A percentile compares a stretch with the other conserved stretches of the same genome.
These are phyloP conservation scores for Moringa oleifera DNA, from an alignment of 345 rosid genomes.

Conservation along the genomic window DNA sequence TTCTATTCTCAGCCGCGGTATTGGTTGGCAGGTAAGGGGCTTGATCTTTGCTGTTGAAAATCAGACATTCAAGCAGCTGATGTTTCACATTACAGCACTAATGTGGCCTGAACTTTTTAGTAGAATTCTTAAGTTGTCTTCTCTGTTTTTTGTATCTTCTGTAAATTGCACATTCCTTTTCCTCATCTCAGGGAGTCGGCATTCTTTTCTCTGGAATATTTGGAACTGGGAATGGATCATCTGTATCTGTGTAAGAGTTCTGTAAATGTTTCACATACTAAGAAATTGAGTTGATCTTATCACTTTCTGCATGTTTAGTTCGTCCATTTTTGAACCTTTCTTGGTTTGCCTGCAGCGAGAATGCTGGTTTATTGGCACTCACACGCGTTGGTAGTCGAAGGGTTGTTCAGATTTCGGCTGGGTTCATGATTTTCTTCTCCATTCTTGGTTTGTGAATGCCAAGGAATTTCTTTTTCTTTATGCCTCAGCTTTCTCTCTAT, in stretches of 20 bases:
- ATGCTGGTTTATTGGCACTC: constrained; percentile 83
- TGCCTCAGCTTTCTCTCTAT: too few species aligned
- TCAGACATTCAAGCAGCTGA: too few species aligned
- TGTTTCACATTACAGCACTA: too few species aligned
- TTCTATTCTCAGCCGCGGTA: constrained; percentile 89
- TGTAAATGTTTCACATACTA: not conserved
- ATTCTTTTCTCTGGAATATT: constrained; percentile 85
- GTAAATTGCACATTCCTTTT: too few species aligned
- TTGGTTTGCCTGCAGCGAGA: constrained; percentile 48
- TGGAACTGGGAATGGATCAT: constrained; percentile 90
- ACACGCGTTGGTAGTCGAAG: constrained; percentile 91
- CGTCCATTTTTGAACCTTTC: not conserved
- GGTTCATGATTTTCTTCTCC: constrained; percentile 95
- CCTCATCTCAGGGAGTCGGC: constrained; percentile 63
- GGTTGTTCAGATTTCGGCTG: constrained; percentile 90
- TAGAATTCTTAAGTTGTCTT: not conserved
- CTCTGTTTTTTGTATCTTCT: not conserved
- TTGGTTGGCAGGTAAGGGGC: constrained; percentile 89
- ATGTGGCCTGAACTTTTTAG: not conserved
- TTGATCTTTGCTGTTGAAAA: not conserved
- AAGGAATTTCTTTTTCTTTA: not conserved
- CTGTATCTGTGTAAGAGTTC: constrained; percentile 77
- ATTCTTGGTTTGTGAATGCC: constrained; percentile 49
- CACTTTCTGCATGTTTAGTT: not conserved
- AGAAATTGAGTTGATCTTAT: not conserved